Evolutionary conservation across 805 yeast genomes (phyloP).

Genomic region (Zygoascus ofunaensis): DNA sequence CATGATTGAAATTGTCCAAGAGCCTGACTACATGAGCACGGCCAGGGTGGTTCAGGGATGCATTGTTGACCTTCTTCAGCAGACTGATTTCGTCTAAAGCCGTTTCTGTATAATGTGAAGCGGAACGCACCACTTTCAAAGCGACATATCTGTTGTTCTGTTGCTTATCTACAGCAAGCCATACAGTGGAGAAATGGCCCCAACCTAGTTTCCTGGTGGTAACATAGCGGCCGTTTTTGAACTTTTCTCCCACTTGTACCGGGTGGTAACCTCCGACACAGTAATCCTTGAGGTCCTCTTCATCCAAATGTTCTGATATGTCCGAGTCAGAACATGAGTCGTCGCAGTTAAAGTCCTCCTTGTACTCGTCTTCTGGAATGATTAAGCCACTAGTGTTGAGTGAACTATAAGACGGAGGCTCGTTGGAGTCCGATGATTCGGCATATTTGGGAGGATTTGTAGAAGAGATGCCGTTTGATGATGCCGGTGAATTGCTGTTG

Average conservation of each 20-base stretch:
- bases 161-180: conserved; percentile 68
- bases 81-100: conserved; percentile 89
- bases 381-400: not conserved
- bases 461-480: not conserved
- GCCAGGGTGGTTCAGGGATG: conserved; percentile 66
- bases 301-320: conserved; percentile 28
- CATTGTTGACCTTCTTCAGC: conserved; percentile 51
- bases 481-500: too few species aligned
- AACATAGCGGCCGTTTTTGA: conserved; percentile 65
- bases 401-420: not conserved
- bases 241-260: conserved; percentile 76
- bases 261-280: conserved; percentile 95
- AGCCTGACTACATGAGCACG: conserved; percentile 71
- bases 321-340: not conserved
- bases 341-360: not conserved
- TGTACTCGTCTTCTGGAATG: not conserved
- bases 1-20: conserved; percentile 74
- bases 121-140: conserved; percentile 85
- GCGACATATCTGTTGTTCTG: conserved; percentile 69
- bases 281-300: conserved; percentile 81
- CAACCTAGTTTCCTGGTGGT: conserved; percentile 89
- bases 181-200: conserved; percentile 97
- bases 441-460: not conserved
- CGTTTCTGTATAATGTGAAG: conserved; percentile 83
- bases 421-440: not conserved